Base-by-base conservation (phyloP, 345 rosid genomes). In the Eucalyptus tenuipes region DNA sequence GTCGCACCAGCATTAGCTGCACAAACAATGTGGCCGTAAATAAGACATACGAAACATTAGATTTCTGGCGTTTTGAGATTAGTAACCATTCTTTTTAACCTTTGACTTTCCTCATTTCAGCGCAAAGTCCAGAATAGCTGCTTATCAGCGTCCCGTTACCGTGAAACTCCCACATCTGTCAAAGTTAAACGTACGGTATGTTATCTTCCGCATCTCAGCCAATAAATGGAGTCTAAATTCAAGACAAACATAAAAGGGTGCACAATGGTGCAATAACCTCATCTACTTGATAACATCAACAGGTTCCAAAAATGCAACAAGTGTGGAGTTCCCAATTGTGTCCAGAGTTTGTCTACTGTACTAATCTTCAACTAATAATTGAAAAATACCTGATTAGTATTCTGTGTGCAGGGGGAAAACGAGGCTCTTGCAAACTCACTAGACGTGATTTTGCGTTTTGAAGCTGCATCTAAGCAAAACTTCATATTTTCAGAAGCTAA, bases 101-200 rank as follows among this genome's bases (percentile, higher is more conserved):
- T 91, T 94, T 86, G 57, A 91, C 89, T 84, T 89, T 93, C 24
- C 93, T 93, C 85, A 94, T 88, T 18, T 89, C 85, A 2, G 97
- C 99, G 45, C 99, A 96, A 20, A 96, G 97, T 90, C 99, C 98
- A 7, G 98, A 95, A 75, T 97, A 96, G 85, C 93, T 96, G 90
- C 94, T 97, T 82, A 90, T 44, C 18, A 98, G 94, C 47, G 95
- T 91, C 88, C 98, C 99, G 55, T 93, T 92, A 37, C 81, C 31
- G 64, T 88, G 91, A 85, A 95, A 91, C 91, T 96, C 93, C 99
- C 99, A 98, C 96, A 95, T 93, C 99, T 97, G 93, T 90, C 49
- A 87, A 88, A 42, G 50, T 48, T 13, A 48, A 89, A 61, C 89
- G 87, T 59, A 80, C 47, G 22, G n/a, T 1, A 47, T 53, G 48